Evolutionary conservation across 1,284 basidiomycete species (phyloP).

Genomic region (Apiotrichum siamense): DNA sequence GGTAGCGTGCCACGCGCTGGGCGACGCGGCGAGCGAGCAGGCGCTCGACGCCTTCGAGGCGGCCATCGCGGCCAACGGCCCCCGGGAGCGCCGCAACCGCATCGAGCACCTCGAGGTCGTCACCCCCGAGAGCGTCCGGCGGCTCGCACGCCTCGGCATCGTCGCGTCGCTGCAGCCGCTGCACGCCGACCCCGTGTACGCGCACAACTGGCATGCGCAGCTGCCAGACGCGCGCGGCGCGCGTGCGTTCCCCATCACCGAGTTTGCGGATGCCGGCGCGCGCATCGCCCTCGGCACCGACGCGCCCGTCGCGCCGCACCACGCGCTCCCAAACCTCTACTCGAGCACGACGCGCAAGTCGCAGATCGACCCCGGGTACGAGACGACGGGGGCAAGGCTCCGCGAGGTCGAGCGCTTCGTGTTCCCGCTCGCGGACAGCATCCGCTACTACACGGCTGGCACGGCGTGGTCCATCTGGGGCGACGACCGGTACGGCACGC

Average conservation of each 20-base stretch:
- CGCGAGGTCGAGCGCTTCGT: conserved; percentile 9
- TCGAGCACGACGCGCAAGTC: conserved; percentile 27
- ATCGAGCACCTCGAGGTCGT: conserved; percentile 35
- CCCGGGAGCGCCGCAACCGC: conserved; percentile 18
- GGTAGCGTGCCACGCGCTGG: conserved; percentile 30
- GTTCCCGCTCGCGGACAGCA: conserved; percentile 14
- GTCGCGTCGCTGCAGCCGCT: conserved; percentile 29
- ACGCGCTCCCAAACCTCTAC: conserved; percentile 27
- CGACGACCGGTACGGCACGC: conserved; percentile 16
- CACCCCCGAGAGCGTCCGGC: conserved; percentile 16
- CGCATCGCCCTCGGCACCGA: conserved; percentile 29
- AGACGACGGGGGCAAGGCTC: conserved; percentile 8
- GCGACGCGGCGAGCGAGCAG: conserved; percentile 28
- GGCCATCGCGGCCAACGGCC: conserved; percentile 18
- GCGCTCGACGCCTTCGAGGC: conserved; percentile 29
- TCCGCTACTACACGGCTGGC: conserved; percentile 21
- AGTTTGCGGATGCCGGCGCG: conserved; percentile 20
- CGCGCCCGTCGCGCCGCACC: conserved; percentile 26
- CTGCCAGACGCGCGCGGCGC: conserved; percentile 24
- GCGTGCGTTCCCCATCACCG: conserved; percentile 27
- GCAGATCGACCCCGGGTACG: conserved; percentile 15
- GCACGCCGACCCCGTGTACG: conserved; percentile 29
- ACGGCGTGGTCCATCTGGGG: conserved; percentile 17
- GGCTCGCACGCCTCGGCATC: conserved; percentile 22
- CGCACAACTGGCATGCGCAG: conserved; percentile 22